Evolutionary conservation across 306 rosid species (phyloP).

Genomic region (Nissolia schottii): DNA sequence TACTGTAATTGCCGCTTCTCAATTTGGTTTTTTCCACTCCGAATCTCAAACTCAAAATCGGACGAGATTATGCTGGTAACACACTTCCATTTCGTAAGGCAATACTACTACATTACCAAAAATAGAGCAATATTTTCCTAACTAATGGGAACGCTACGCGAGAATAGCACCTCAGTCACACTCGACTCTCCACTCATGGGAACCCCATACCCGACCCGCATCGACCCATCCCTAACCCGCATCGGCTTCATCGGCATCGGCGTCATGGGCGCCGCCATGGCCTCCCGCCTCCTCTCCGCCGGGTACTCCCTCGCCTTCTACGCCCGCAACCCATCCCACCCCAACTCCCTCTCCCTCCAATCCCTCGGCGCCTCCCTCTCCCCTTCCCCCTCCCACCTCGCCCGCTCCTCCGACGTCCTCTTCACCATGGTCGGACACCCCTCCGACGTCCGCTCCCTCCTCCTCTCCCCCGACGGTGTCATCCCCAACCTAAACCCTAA

Average conservation of each 20-base stretch:
- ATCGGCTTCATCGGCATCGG: conserved; percentile 83
- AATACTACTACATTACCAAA: no score
- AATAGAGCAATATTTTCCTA: no score
- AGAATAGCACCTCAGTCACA: not conserved
- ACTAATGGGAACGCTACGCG: not conserved
- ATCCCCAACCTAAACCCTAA: conserved; percentile 43
- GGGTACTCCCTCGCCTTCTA: conserved; percentile 68
- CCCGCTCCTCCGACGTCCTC: conserved; percentile 44
- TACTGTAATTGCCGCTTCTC: no score
- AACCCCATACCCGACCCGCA: conserved; percentile 55
- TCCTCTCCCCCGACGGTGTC: conserved; percentile 33
- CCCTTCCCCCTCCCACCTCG: conserved; percentile 44
- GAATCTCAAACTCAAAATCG: no score
- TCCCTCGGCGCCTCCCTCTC: conserved; percentile 53
- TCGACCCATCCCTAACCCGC: conserved; percentile 43
- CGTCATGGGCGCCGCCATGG: conserved; percentile 85
- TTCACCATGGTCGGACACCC: conserved; percentile 83
- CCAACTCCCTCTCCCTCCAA: conserved; percentile 44
- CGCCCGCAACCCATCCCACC: conserved; percentile 66
- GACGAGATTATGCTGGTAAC: no score
- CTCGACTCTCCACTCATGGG: conserved; percentile 14
- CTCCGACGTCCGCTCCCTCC: conserved; percentile 56
- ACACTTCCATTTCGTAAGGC: no score
- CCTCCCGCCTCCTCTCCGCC: conserved; percentile 66
- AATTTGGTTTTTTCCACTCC: no score